Evolutionary conservation across 1,139 yeast genomes (phyloP).

Genomic region (Ogataea hybrid): DNA sequence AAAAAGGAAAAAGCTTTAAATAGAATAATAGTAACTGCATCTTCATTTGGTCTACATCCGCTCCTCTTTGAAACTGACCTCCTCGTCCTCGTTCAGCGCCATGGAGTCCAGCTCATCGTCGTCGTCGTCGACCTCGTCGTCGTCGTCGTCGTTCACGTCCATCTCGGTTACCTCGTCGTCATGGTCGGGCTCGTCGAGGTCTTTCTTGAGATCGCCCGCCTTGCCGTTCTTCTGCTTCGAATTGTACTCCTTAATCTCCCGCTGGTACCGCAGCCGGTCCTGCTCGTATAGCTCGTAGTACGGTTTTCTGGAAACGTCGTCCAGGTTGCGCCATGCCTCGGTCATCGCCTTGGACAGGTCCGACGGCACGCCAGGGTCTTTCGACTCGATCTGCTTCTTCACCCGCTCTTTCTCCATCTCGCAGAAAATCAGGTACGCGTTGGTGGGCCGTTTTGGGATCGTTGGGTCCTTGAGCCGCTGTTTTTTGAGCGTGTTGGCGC

Average conservation of each 20-base stretch:
- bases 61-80: conserved; percentile 15
- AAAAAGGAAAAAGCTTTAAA: conserved; percentile 43
- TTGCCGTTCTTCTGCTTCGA: conserved; percentile 33
- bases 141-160: conserved; percentile 17
- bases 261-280: conserved; percentile 72
- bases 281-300: conserved; percentile 76
- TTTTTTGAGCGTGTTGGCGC: conserved; percentile 22
- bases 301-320: conserved; percentile 69
- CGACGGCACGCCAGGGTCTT: conserved; percentile 44
- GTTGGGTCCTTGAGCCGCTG: conserved; percentile 63
- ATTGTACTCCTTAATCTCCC: conserved; percentile 68
- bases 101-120: conserved; percentile 14
- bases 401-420: conserved; percentile 80
- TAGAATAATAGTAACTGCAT: too few species aligned
- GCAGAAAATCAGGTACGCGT: conserved; percentile 85
- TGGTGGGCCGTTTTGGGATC: conserved; percentile 85
- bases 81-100: conserved; percentile 18
- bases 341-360: conserved; percentile 79
- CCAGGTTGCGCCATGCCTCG: conserved; percentile 81
- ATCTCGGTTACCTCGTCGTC: conserved; percentile 8
- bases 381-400: conserved; percentile 49
- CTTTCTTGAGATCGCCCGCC: conserved; percentile 13
- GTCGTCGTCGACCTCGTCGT: conserved; percentile 18
- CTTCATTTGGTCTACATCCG: too few species aligned
- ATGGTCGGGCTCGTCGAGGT: conserved; percentile 4